These are phyloP conservation scores for Gynochthodes officinalis DNA, from an alignment of 257 asterid genomes.

Conservation along the genomic window DNA sequence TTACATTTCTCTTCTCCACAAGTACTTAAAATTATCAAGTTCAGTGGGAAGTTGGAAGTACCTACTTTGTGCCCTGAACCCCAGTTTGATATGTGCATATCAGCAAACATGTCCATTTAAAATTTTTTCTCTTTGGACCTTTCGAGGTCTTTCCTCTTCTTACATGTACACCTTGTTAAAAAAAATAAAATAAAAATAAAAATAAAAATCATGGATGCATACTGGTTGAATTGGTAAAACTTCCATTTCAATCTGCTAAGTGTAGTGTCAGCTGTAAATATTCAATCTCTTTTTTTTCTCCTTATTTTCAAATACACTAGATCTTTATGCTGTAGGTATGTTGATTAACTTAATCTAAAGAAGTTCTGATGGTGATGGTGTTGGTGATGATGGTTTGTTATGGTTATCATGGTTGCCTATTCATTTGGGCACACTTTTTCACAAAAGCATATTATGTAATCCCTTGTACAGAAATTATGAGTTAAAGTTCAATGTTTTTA, in stretches of 20 bases:
- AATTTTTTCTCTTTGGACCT: neutral
- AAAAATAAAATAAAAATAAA: no score
- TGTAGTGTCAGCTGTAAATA: neutral
- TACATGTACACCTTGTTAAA: no score
- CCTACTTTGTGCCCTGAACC: neutral
- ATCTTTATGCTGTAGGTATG: neutral
- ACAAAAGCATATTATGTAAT: neutral
- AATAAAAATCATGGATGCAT: neutral
- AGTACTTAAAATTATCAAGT: neutral
- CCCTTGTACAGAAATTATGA: neutral
- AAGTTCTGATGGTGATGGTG: neutral
- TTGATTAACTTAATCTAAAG: neutral
- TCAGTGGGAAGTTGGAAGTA: neutral
- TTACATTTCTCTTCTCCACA: neutral
- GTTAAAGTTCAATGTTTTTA: neutral
- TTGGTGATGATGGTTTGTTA: no score
- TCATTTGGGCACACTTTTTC: neutral
- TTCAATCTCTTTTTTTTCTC: neutral
- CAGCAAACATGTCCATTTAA: neutral
- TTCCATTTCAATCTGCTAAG: neutral
- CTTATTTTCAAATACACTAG: neutral
- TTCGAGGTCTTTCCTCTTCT: neutral
- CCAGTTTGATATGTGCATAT: neutral
- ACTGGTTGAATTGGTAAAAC: neutral
- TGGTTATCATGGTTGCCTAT: neutral